Evolutionary conservation across 805 yeast species (phyloP).

Genomic region (Saccharomycopsis malanga): DNA sequence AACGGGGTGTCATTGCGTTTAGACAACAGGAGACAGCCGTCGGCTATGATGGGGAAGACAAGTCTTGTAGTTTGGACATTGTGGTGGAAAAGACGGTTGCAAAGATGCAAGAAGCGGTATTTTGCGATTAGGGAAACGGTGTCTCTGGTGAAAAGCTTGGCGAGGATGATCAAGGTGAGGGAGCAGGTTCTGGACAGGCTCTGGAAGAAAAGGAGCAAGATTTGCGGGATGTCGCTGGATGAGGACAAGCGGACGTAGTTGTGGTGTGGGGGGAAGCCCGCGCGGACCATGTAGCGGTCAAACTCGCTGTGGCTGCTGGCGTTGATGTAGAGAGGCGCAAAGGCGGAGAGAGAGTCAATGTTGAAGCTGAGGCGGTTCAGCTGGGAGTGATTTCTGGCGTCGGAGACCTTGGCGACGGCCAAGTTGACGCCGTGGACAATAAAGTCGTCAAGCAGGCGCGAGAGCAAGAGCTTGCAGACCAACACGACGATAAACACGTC

Average conservation of each 20-base stretch:
- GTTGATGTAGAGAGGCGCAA: conserved; percentile 8
- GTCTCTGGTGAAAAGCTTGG: conserved; percentile 2
- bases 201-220: conserved; percentile 1
- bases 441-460: background rate
- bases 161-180: background rate
- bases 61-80: background rate
- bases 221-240: background rate
- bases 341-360: background rate
- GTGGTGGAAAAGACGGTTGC: background rate
- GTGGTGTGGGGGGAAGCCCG: background rate
- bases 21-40: conserved; percentile 2
- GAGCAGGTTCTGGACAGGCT: background rate
- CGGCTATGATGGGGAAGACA: conserved; percentile 11
- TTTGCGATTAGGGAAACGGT: background rate
- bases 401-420: background rate
- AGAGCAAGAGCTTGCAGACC: conserved; percentile 4
- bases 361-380: background rate
- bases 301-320: background rate
- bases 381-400: conserved; percentile 2
- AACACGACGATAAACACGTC: conserved; percentile 2
- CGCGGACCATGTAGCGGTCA: background rate
- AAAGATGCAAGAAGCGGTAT: conserved; percentile 1
- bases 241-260: background rate
- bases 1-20: background rate
- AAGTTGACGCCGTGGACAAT: background rate